phyloP scores from a whole-genome alignment of 2,329 filamentous ascomycete genomes.

The Pyricularia pennisetigena region DNA sequence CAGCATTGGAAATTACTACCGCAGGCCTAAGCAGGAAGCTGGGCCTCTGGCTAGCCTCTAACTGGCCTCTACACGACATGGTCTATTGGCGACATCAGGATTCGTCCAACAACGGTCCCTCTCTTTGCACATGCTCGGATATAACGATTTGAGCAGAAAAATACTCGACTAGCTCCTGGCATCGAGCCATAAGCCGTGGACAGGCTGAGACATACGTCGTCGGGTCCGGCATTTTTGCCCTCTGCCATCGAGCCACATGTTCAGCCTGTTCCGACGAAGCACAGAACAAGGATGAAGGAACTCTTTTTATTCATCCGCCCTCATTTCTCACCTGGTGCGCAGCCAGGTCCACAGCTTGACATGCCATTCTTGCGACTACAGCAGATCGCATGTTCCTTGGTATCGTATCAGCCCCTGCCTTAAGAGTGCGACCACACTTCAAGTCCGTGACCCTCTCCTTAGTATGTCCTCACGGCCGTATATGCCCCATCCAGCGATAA shows the following conservation, averaged over 20 bases:
- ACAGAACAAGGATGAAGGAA: not conserved
- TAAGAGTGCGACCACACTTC: not conserved
- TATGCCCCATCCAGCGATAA: not conserved
- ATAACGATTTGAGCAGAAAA: not conserved
- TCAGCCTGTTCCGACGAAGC: not conserved
- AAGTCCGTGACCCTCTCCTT: not conserved
- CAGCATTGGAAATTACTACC: not conserved
- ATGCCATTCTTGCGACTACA: not conserved
- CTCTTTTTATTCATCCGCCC: not conserved
- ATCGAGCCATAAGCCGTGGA: not conserved
- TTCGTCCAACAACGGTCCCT: not conserved
- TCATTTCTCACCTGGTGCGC: not conserved
- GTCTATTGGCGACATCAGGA: not conserved
- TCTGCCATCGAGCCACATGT: not conserved
- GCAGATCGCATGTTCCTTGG: not conserved
- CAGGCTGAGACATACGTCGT: not conserved
- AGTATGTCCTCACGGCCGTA: not conserved
- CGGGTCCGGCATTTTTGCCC: not conserved
- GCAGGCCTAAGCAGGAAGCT: not conserved
- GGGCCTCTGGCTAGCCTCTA: not conserved
- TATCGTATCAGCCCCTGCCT: not conserved
- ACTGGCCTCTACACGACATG: not conserved
- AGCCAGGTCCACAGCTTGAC: not conserved
- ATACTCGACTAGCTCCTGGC: not conserved
- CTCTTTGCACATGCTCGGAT: not conserved